Evolutionary conservation across 495 filamentous ascomycete genomes (phyloP).

Genomic region (Podospora tetraspora): DNA sequence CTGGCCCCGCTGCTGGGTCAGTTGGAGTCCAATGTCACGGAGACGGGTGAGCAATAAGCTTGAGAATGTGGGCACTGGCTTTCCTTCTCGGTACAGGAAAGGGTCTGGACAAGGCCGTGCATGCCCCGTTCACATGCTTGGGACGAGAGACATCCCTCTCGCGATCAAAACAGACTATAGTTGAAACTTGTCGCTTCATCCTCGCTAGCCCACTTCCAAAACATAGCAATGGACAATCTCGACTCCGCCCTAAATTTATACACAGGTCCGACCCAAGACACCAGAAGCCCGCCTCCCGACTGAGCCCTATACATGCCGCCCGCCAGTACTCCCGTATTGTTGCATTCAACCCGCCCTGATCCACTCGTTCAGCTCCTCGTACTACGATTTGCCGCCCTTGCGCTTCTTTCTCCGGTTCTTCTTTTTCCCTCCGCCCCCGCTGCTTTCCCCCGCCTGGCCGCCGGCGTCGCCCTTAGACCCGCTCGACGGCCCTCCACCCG

Average conservation of each 20-base stretch:
- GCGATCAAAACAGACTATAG: background rate
- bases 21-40: too few relatives aligned
- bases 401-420: conserved; percentile 41
- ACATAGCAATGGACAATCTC: background rate
- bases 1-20: background rate
- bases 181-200: background rate
- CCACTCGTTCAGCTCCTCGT: conserved; percentile 22
- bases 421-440: conserved; percentile 26
- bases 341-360: conserved; percentile 12
- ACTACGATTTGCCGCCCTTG: conserved; percentile 38
- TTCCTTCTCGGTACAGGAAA: background rate
- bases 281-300: background rate
- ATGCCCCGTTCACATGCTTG: background rate
- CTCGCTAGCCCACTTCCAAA: background rate
- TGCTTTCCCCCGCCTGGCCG: conserved; percentile 10
- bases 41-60: background rate
- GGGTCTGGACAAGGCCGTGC: too few relatives aligned
- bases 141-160: background rate
- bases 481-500: conserved; percentile 16
- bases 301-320: background rate
- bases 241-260: background rate
- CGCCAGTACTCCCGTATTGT: background rate
- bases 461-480: conserved; percentile 6
- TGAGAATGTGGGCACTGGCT: background rate
- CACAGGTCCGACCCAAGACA: background rate